phyloP scores from a whole-genome alignment of 2,329 filamentous ascomycete genomes.

The Cercospora sojina region DNA sequence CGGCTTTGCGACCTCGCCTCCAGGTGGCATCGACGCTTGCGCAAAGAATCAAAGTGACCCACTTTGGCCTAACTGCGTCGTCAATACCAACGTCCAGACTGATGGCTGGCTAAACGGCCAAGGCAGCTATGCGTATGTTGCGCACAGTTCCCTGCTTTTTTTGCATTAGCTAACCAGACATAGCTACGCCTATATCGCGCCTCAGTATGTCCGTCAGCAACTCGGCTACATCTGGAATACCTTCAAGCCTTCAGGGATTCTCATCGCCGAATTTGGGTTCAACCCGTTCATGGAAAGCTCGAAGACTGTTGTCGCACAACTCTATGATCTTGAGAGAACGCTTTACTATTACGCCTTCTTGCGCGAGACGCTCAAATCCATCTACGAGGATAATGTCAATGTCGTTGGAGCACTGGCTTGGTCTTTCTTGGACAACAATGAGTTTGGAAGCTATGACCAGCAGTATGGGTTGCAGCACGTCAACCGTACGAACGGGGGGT shows the following conservation, averaged over 20 bases:
- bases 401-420: conserved; percentile 40
- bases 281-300: conserved; percentile 47
- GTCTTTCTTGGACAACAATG: conserved; percentile 42
- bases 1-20: conserved; percentile 39
- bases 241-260: conserved; percentile 48
- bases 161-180: not conserved
- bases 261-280: conserved; percentile 42
- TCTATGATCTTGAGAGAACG: conserved; percentile 35
- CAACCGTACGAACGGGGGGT: conserved; percentile 39
- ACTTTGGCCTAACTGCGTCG: conserved; percentile 38
- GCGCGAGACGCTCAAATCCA: conserved; percentile 36
- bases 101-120: conserved; percentile 31
- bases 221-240: conserved; percentile 61
- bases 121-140: conserved; percentile 18
- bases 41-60: conserved; percentile 36
- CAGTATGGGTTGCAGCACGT: conserved; percentile 44
- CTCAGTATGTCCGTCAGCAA: conserved; percentile 57
- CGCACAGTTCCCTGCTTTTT: not conserved
- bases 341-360: conserved; percentile 40
- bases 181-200: conserved; percentile 52
- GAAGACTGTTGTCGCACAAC: conserved; percentile 51
- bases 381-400: conserved; percentile 40
- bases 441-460: conserved; percentile 34
- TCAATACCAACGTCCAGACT: conserved; percentile 25
- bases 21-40: conserved; percentile 42